Evolutionary conservation across 2,329 filamentous ascomycete genomes (phyloP).

Genomic region (Podosphaera fusca): DNA sequence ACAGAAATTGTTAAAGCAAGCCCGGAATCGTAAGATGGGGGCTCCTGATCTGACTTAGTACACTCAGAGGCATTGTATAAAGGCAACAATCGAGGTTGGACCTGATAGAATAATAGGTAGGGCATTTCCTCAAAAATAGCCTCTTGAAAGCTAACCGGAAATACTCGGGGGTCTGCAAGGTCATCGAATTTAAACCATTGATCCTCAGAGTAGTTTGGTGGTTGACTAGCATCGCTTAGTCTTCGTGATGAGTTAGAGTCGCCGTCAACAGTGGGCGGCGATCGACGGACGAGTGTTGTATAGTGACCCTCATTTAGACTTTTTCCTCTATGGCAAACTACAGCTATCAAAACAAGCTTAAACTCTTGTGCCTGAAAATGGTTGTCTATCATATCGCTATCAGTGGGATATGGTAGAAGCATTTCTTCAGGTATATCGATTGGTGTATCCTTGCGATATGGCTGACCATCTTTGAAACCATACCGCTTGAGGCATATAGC

Average conservation of each 20-base stretch:
- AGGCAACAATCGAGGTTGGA: slow-evolving; percentile 50
- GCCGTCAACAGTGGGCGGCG: slow-evolving; percentile 35
- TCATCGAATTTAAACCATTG: slow-evolving; percentile 90
- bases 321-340: slow-evolving; percentile 76
- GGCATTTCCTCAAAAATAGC: slow-evolving; percentile 72
- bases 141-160: slow-evolving; percentile 52
- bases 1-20: slow-evolving; percentile 6
- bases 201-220: slow-evolving; percentile 44
- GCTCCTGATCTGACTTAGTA: slow-evolving; percentile 10
- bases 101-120: slow-evolving; percentile 87
- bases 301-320: slow-evolving; percentile 83
- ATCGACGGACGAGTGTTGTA: slow-evolving; percentile 59
- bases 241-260: slow-evolving; percentile 29
- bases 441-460: slow-evolving; percentile 52
- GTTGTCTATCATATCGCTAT: slow-evolving; percentile 41
- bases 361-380: slow-evolving; percentile 61
- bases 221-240: slow-evolving; percentile 20
- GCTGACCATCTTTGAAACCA: slow-evolving; percentile 45
- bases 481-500: slow-evolving; percentile 90
- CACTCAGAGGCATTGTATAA: neutral
- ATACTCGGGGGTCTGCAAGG: slow-evolving; percentile 46
- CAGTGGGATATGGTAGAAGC: slow-evolving; percentile 70
- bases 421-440: slow-evolving; percentile 83
- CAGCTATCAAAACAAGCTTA: slow-evolving; percentile 73
- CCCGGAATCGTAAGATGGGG: slow-evolving; percentile 32